Percentiles rank a stretch among this genome's conserved stretches.
Conservation (phyloP, 2,329 filamentous ascomycete genomes). For the Cercospora citrullina region DNA sequence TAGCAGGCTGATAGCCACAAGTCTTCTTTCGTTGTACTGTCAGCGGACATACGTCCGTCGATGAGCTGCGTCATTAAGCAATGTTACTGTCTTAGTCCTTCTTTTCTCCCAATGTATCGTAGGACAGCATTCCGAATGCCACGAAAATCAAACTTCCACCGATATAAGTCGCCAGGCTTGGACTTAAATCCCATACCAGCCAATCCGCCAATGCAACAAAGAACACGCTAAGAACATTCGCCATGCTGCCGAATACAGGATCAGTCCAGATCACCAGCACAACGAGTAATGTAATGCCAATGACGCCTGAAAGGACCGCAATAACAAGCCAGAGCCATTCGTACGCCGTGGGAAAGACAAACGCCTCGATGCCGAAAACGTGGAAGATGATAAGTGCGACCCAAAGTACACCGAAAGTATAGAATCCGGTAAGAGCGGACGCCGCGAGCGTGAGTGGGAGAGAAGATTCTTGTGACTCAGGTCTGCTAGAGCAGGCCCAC, state of each 20-base stretch:
- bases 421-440: slow-evolving; percentile 36
- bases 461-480: slow-evolving; percentile 30
- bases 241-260: slow-evolving; percentile 39
- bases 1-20: no score
- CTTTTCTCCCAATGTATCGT: slow-evolving; percentile 34
- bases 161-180: slow-evolving; percentile 35
- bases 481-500: slow-evolving; percentile 36
- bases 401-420: slow-evolving; percentile 36
- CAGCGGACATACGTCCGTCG: no score
- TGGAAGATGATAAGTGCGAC: slow-evolving; percentile 34
- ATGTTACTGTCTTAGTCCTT: slow-evolving; percentile 11
- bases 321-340: slow-evolving; percentile 35
- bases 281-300: slow-evolving; percentile 36
- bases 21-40: no score
- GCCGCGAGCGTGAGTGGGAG: slow-evolving; percentile 37
- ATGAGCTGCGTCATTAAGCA: no score
- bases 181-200: slow-evolving; percentile 36
- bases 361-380: slow-evolving; percentile 34
- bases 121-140: slow-evolving; percentile 35
- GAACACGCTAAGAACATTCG: slow-evolving; percentile 39
- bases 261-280: slow-evolving; percentile 40
- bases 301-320: slow-evolving; percentile 33
- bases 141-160: slow-evolving; percentile 37
- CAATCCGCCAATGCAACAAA: slow-evolving; percentile 39
- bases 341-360: slow-evolving; percentile 31